phyloP scores from a whole-genome alignment of 2,329 filamentous ascomycete species.

The Paraphoma sp. region DNA sequence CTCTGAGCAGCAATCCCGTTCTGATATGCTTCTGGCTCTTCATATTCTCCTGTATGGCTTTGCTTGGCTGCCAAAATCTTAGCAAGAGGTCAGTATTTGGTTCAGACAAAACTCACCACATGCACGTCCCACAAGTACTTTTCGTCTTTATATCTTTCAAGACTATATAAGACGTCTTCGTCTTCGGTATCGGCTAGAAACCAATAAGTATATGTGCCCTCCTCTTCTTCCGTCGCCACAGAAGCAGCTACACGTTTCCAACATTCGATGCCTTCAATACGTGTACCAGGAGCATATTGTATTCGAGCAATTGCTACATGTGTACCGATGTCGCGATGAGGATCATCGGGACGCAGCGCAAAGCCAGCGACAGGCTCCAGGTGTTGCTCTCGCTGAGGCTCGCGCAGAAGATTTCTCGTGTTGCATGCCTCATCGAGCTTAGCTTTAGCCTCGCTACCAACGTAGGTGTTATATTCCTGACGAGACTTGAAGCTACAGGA shows the following conservation, averaged over 20 bases:
- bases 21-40: conserved; percentile 18
- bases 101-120: conserved; percentile 1
- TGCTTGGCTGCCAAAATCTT: conserved; percentile 8
- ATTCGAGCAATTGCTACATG: conserved; percentile 24
- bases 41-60: conserved; percentile 22
- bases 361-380: not conserved
- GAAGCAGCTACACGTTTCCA: conserved; percentile 25
- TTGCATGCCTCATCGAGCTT: not conserved
- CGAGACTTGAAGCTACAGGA: not conserved
- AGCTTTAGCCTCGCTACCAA: not conserved
- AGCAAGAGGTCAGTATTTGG: too few species aligned
- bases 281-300: conserved; percentile 25
- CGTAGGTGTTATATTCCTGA: not conserved
- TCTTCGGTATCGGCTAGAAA: conserved; percentile 24
- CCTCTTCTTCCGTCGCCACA: conserved; percentile 25
- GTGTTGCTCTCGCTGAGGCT: not conserved
- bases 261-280: conserved; percentile 18
- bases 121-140: conserved; percentile 31
- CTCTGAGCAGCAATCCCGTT: not conserved
- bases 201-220: conserved; percentile 22
- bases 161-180: conserved; percentile 13
- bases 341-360: not conserved
- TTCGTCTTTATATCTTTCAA: conserved; percentile 29
- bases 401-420: not conserved
- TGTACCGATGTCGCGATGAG: not conserved